Evolutionary conservation across 1,139 yeast species (phyloP), one percentile per base, ranked within the genome.

Genomic region (Magnusiomyces ingens): DNA sequence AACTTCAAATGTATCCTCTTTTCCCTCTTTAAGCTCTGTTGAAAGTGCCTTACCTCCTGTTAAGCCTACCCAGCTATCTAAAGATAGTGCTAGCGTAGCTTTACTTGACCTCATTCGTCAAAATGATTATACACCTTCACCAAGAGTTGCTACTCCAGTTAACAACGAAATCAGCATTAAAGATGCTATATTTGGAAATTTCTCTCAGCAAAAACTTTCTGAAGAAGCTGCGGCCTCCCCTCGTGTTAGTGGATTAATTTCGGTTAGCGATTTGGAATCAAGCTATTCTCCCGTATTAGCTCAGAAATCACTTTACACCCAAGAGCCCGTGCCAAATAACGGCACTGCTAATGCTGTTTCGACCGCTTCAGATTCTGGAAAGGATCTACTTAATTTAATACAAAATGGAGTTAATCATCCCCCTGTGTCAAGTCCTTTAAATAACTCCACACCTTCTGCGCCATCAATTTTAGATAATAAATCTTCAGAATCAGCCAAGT

Each of bases 161-260:
- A 11, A 29, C 26, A 44, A 44, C n/a, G 29, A 29, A n/a, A 44
- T 44, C 4, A 44, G 37, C 47, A 44, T 44, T 22, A 44, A 29
- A 29, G 47, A 44, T 44, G 47, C 36, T 5, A n/a, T 44, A 22
- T 29, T 29, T 44, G 37, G 37, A 15, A 26, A 8, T 26, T 26
- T 26, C 32, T 4, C 8, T 3, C 18, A 6, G 5, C 13, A 13
- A 12, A 17, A 13, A 10, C 36, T 3, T n/a, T 36, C 15, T 6
- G 19, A n/a, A 12, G 11, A 17, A n/a, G 8, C 26, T 17, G 36
- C 12, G 32, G 32, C 32, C 32, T 26, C 32, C 32, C 32, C 32
- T 26, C 32, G 32, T 26, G 32, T 26, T 26, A 26, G 32, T 26
- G 32, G 32, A 26, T 26, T 26, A 5, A 13, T 44, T 21, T 22